Conservation (phyloP, 169 alveolate genomes). For the Haemoproteus tartakovskyi region DNA sequence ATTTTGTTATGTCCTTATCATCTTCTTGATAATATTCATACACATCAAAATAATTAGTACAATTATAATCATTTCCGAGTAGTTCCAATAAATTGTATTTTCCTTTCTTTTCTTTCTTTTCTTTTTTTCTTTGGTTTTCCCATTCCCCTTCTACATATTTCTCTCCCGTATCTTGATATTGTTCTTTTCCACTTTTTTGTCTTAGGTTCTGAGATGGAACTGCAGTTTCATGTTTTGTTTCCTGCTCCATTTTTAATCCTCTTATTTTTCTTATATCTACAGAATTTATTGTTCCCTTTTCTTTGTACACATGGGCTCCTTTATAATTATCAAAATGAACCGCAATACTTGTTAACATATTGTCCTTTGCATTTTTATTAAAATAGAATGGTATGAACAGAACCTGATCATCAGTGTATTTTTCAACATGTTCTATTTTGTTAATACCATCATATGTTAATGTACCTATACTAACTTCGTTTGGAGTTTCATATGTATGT, state of each 20-base stretch:
- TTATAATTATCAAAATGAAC: constrained; percentile 22
- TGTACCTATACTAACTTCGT: neutral
- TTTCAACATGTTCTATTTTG: neutral
- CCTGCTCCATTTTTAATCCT: neutral
- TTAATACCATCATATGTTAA: neutral
- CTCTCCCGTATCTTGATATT: neutral
- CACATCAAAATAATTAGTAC: constrained; percentile 46
- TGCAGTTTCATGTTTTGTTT: too few species aligned
- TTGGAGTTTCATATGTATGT: neutral
- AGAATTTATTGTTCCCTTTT: neutral
- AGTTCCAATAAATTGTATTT: constrained; percentile 4
- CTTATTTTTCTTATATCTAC: neutral
- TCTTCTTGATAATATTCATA: constrained; percentile 56
- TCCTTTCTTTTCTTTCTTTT: neutral
- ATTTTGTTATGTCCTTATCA: constrained; percentile 45
- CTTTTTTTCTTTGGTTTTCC: neutral
- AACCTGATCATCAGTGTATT: too few species aligned
- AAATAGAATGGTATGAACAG: constrained; percentile 52
- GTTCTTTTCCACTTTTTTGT: too few species aligned
- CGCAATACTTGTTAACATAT: constrained; percentile 32
- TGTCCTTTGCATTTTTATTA: constrained; percentile 60
- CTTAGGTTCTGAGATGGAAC: neutral
- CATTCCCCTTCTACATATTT: neutral
- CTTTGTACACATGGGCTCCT: constrained; percentile 9
- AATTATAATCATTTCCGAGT: constrained; percentile 48